Evolutionary conservation across 495 filamentous ascomycete species (phyloP).

Genomic region (Lasiosphaeris hirsuta): DNA sequence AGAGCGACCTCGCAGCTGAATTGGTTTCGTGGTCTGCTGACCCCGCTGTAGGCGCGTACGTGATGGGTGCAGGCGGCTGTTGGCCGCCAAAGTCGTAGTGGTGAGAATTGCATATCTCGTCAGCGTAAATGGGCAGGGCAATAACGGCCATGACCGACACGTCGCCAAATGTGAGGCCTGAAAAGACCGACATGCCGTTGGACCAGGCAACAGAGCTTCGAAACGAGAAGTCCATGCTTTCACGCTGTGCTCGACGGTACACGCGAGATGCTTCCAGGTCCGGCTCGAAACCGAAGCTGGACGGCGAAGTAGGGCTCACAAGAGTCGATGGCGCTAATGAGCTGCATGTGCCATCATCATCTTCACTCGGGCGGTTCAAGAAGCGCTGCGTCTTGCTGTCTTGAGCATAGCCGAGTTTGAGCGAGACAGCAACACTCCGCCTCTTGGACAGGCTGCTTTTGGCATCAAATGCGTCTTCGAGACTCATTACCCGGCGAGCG

Average conservation of each 20-base stretch:
- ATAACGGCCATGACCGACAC: constrained; percentile 22
- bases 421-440: background rate
- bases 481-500: constrained; percentile 13
- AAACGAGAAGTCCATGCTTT: constrained; percentile 24
- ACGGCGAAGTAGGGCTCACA: background rate
- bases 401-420: background rate
- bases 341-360: background rate
- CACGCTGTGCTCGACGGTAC: constrained; percentile 19
- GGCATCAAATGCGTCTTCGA: constrained; percentile 16
- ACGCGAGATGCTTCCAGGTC: constrained; percentile 20
- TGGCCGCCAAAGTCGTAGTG: constrained; percentile 19
- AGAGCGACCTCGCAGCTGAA: background rate
- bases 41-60: background rate
- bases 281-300: constrained; percentile 15
- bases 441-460: constrained; percentile 3
- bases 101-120: constrained; percentile 20
- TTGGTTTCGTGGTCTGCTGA: background rate
- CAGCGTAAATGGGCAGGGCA: constrained; percentile 16
- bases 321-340: background rate
- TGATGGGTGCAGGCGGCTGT: background rate
- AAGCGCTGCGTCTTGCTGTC: background rate
- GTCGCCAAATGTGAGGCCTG: constrained; percentile 18
- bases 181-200: constrained; percentile 18
- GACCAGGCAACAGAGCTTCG: constrained; percentile 17
- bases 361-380: background rate